Conservation (phyloP, 2,329 filamentous ascomycete species). For the Zalaria obscura region DNA sequence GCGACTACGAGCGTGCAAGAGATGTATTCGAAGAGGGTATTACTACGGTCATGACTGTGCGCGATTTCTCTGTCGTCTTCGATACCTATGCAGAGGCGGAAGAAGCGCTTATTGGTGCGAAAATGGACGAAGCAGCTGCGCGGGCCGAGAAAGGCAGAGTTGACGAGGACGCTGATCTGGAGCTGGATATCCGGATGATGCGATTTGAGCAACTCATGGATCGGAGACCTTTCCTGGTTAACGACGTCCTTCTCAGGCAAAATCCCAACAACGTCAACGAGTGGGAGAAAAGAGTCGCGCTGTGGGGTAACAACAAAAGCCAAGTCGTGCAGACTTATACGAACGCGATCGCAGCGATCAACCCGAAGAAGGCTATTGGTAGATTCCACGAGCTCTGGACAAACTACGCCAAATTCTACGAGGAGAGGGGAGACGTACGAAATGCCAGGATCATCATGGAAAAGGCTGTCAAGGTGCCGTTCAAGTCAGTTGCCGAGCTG, state of each 20-base stretch:
- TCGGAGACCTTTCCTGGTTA: constrained; percentile 83
- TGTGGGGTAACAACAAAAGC: constrained; percentile 86
- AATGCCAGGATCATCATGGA: constrained; percentile 90
- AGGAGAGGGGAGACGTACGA: constrained; percentile 67
- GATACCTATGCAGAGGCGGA: constrained; percentile 96
- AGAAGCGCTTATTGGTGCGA: constrained; percentile 78
- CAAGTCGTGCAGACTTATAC: constrained; percentile 93
- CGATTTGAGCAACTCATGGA: constrained; percentile 98
- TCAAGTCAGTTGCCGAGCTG: constrained; percentile 91
- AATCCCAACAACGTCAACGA: constrained; percentile 93
- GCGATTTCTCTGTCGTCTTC: constrained; percentile 92
- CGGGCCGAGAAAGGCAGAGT: constrained; percentile 65
- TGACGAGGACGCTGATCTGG: constrained; percentile 78
- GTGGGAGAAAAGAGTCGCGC: constrained; percentile 90
- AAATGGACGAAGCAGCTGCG: constrained; percentile 76
- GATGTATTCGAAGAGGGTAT: constrained; percentile 94
- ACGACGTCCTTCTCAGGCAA: constrained; percentile 86
- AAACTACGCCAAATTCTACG: constrained; percentile 96
- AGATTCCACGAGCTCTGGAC: constrained; percentile 92
- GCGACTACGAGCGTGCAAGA: constrained; percentile 81
- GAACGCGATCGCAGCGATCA: constrained; percentile 80
- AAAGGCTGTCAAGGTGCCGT: constrained; percentile 94
- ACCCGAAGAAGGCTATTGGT: constrained; percentile 86
- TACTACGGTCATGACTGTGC: constrained; percentile 95
- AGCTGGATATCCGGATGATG: constrained; percentile 93